Evolutionary conservation across 2,329 filamentous ascomycete species (phyloP), one percentile per base, ranked within the genome.

Genomic region (Thelonectria blattea): DNA sequence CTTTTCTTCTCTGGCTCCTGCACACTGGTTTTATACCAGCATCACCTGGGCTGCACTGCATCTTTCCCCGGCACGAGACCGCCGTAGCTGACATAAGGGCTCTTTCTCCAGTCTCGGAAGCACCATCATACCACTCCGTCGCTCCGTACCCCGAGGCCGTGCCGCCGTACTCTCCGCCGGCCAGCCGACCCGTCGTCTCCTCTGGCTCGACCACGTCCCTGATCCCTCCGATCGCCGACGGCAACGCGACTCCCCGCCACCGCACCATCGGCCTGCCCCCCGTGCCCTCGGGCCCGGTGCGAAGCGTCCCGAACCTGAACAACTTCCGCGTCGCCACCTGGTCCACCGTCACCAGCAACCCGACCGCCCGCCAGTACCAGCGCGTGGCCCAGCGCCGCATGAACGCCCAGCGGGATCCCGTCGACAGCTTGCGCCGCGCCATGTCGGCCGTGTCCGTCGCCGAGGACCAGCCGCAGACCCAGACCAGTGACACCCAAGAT

Each of bases 371-470:
- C 14, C 85, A 87, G 68, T 89, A 89, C 73, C 84, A 86, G 65
- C 84, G 83, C 62, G 86, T 91, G 15, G 88, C 88, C 4, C 82
- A 84, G 65, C 82, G 88, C 30, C 85, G 88, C n/a, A 82, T 83
- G 15, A 80, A 79, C 20, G 78, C 79, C 4, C 77, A 79, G 34
- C 74, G 75, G 34, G 74, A 76, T 60, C 70, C 76, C 45, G 56
- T 62, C 46, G 65, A 71, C 22, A 68, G 74, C 52, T 65, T 68
- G 60, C 66, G 60, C 45, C 68, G 64, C 41, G 65, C 47, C 66
- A 68, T 65, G 60, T 56, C 63, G 11, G 63, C 70, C 27, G n/a
- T 34, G 46, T 10, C 60, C 53, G 24, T 56, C 42, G 52, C 56
- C 15, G 64, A 68, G 47, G 65, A 63, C 5, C 27, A 7, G 42